Evolutionary conservation across 768 basidiomycete species (phyloP).

Genomic region (Auricularia cornea): DNA sequence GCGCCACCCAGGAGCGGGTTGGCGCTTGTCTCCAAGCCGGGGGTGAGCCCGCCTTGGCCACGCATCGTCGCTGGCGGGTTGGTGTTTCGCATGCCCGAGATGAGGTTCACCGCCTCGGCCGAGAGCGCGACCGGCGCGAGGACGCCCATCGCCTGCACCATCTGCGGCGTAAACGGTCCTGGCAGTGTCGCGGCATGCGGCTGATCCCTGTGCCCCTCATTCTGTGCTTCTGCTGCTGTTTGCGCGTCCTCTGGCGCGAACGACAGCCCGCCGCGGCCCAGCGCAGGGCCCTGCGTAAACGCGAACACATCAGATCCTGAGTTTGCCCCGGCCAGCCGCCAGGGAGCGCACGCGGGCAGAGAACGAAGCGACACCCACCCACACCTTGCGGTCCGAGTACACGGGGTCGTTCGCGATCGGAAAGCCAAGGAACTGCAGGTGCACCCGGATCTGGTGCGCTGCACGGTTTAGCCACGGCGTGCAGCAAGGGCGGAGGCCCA

Average conservation of each 20-base stretch:
- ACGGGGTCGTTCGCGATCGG: slow-evolving; percentile 95
- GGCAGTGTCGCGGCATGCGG: not conserved
- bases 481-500: not conserved
- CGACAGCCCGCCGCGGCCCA: slow-evolving; percentile 73
- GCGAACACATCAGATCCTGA: not conserved
- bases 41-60: not conserved
- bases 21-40: not conserved
- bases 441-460: slow-evolving; percentile 98
- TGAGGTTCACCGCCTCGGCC: not conserved
- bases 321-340: too few species aligned
- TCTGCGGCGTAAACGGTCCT: not conserved
- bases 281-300: slow-evolving; percentile 46
- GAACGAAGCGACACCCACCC: slow-evolving; percentile 42
- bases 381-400: slow-evolving; percentile 73
- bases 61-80: not conserved
- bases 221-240: not conserved
- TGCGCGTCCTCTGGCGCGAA: not conserved
- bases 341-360: too few species aligned
- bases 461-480: slow-evolving; percentile 1
- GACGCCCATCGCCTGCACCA: not conserved
- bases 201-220: not conserved
- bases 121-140: not conserved
- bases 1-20: not conserved
- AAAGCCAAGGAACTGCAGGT: slow-evolving; percentile 88
- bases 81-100: not conserved